phyloP scores from a whole-genome alignment of 805 yeast genomes.

The Candida yuanshanica region DNA sequence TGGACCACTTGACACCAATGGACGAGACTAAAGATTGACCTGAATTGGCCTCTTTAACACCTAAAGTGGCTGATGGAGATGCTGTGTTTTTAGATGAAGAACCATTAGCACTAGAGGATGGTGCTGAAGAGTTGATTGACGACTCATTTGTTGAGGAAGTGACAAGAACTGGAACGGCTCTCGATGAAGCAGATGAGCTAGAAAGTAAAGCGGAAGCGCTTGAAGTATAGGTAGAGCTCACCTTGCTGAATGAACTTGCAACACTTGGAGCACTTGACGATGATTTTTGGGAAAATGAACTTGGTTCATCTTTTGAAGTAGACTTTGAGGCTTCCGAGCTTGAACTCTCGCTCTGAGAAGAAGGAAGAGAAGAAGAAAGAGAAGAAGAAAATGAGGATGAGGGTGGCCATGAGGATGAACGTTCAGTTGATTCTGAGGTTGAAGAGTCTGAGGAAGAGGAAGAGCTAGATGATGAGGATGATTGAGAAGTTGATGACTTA shows the following conservation, averaged over 20 bases:
- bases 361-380: background rate
- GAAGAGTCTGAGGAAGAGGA: background rate
- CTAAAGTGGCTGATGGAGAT: constrained; percentile 15
- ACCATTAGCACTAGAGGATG: constrained; percentile 8
- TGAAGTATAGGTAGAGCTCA: constrained; percentile 7
- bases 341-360: background rate
- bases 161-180: constrained; percentile 2
- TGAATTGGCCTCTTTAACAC: constrained; percentile 8
- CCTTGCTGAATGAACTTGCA: constrained; percentile 5
- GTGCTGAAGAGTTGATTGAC: constrained; percentile 7
- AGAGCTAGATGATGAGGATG: background rate
- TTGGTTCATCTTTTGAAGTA: background rate
- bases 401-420: background rate
- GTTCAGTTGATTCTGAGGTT: too few species aligned
- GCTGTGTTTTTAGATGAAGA: constrained; percentile 13
- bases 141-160: constrained; percentile 13
- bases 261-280: background rate
- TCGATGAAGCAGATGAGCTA: constrained; percentile 8
- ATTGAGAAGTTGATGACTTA: background rate
- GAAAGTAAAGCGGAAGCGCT: constrained; percentile 5
- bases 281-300: constrained; percentile 7
- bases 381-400: background rate
- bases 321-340: constrained; percentile 5
- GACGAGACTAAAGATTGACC: constrained; percentile 2
- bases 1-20: constrained; percentile 8